phyloP scores from a whole-genome alignment of 139 green algal genomes.

The Parachlorella kessleri region DNA sequence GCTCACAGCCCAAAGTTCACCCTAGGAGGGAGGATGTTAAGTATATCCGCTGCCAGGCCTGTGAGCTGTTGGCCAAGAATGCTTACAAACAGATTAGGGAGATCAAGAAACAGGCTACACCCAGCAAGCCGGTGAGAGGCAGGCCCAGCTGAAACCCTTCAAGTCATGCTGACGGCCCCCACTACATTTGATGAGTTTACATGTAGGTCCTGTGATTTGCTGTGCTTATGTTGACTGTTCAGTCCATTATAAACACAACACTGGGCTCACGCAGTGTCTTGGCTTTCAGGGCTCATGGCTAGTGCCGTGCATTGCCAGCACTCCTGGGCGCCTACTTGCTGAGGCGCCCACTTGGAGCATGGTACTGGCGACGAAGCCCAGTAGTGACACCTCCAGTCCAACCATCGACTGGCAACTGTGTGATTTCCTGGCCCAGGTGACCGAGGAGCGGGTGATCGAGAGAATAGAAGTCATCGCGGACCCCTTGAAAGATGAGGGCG shows the following conservation, averaged over 20 bases:
- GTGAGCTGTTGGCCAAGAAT: slow-evolving; percentile 51
- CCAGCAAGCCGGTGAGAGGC: not conserved
- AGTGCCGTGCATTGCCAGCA: no score
- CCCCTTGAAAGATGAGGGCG: slow-evolving; percentile 59
- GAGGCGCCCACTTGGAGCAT: no score
- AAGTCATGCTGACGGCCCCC: not conserved
- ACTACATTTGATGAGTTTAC: no score
- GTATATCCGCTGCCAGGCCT: slow-evolving; percentile 56
- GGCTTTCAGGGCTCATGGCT: no score
- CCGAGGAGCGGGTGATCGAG: slow-evolving; percentile 59
- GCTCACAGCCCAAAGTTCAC: slow-evolving; percentile 10
- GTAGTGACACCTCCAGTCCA: no score
- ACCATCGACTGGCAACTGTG: no score
- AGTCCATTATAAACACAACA: not conserved
- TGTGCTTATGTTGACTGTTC: not conserved
- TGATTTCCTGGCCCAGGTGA: no score
- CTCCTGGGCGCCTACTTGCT: no score
- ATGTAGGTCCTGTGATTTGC: no score
- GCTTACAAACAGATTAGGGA: slow-evolving; percentile 40
- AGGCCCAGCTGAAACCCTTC: not conserved
- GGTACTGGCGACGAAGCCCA: no score
- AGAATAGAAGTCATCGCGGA: slow-evolving; percentile 74
- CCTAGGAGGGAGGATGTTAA: slow-evolving; percentile 28
- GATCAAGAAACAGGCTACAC: slow-evolving; percentile 26
- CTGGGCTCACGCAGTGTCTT: not conserved